Evolutionary conservation across 768 basidiomycete genomes (phyloP).

Genomic region (Termitomyces heimii): DNA sequence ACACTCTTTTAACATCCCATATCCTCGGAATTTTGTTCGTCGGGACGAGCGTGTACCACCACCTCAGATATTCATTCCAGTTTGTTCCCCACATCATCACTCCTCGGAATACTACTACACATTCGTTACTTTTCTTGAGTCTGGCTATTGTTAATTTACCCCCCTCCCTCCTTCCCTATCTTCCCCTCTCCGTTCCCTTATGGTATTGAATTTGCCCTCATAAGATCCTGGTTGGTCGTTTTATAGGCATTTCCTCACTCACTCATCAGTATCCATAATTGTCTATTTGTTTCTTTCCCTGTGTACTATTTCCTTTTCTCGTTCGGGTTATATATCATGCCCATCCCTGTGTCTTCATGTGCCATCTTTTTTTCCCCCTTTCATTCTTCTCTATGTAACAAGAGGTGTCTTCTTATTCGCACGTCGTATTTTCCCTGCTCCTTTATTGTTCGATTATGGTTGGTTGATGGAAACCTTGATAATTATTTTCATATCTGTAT

Average conservation of each 20-base stretch:
- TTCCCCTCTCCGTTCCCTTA: too few species aligned
- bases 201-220: not conserved
- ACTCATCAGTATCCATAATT: not conserved
- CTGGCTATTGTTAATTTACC: not conserved
- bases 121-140: not conserved
- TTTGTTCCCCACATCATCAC: not conserved
- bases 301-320: not conserved
- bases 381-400: not conserved
- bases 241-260: not conserved
- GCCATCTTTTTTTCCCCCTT: not conserved
- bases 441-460: conserved; percentile 7
- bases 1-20: not conserved
- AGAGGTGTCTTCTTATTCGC: not conserved
- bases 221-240: conserved; percentile 10
- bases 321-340: not conserved
- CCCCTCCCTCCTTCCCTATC: not conserved
- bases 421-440: conserved; percentile 1
- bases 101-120: not conserved
- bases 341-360: conserved; percentile 1
- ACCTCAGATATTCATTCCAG: not conserved
- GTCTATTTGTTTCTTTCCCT: not conserved
- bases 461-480: conserved; percentile 9
- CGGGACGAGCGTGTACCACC: conserved; percentile 32
- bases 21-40: conserved; percentile 24
- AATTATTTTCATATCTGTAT: conserved; percentile 10